Base-by-base conservation (phyloP, 805 yeast genomes). In the Clavispora asparagi region DNA sequence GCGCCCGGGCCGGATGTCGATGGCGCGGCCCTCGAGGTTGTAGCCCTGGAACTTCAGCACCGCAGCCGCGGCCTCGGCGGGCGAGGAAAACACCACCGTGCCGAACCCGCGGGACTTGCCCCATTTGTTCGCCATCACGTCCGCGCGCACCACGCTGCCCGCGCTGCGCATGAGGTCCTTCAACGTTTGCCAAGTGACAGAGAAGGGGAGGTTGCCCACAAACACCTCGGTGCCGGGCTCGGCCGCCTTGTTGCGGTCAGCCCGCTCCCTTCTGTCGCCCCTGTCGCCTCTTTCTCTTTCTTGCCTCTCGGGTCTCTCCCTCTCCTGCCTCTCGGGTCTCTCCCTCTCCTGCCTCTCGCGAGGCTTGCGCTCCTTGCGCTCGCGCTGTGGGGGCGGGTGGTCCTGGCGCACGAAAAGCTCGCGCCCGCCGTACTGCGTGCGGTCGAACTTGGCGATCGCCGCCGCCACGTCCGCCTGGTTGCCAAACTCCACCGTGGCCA, bases 31-130 rank as follows among this genome's bases (percentile, higher is more conserved):
- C 43, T 84, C 85, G 47, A 85, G 63, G 40, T 78, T 85, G 54
- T 74, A 76, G 19, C 89, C 91, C 55, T 86, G 78, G 63, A 82
- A 84, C 60, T 68, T 73, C 36, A 75, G 81, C 51, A 90, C 78
- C 2, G 97, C 96, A 40, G 71, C 73, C 35, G 71, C 67, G 17
- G 95, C 96, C 51, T 79, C 90, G 47, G 81, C 89, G 12, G 74
- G 71, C 7, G 77, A 76, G 45, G 73, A 77, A 61, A 82, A 90
- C 19, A 81, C 76, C 27, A 90, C 95, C 10, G 86, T 85, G 44
- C 96, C 97, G 56, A 79, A 83, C 3, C 97, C 97, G 64, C 83
- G 79, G 7, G 96, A 87, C 56, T 85, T 81, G 25, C 96, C 95
- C 54, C 78, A 73, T 36, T 69, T 73, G 55, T 81, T 85, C 42